These are phyloP conservation scores for Penicillium maclennaniae DNA, from an alignment of 495 filamentous ascomycete species.

Conservation along the genomic window DNA sequence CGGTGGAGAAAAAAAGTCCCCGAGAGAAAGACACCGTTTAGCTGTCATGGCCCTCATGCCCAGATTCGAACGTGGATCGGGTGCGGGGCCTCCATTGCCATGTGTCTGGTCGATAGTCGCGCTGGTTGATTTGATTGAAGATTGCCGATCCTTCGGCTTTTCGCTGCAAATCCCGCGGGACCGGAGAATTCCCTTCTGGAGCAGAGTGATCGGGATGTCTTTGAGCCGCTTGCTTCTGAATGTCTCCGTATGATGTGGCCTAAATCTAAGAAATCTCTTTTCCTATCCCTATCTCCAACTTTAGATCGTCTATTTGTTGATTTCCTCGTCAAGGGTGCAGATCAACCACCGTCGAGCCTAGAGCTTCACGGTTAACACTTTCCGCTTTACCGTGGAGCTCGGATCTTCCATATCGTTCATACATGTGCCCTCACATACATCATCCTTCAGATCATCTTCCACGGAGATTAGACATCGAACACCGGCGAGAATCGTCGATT, in stretches of 20 bases:
- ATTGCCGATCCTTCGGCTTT: constrained; percentile 31
- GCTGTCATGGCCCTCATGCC: constrained; percentile 20
- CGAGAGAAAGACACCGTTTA: constrained; percentile 17
- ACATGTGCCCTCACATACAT: too few species aligned
- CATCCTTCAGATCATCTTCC: background rate
- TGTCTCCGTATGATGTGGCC: background rate
- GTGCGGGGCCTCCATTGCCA: constrained; percentile 11
- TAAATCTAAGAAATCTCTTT: too few species aligned
- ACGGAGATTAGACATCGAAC: constrained; percentile 10
- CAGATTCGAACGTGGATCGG: constrained; percentile 15
- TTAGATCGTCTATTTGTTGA: too few species aligned
- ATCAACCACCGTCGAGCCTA: constrained; percentile 3
- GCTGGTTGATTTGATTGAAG: constrained; percentile 30
- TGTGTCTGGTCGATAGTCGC: constrained; percentile 12
- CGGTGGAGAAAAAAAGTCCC: background rate
- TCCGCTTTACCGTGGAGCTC: background rate
- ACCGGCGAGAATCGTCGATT: constrained; percentile 5
- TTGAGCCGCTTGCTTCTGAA: background rate
- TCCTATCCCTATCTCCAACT: too few species aligned
- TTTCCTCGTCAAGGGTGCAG: background rate
- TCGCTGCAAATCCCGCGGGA: constrained; percentile 21
- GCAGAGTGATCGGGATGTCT: background rate
- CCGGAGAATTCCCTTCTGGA: constrained; percentile 12
- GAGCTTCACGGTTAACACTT: too few species aligned
- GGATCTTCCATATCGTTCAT: too few species aligned